These are phyloP conservation scores for Melampsora americana DNA, from an alignment of 1,284 basidiomycete species.

Conservation along the genomic window DNA sequence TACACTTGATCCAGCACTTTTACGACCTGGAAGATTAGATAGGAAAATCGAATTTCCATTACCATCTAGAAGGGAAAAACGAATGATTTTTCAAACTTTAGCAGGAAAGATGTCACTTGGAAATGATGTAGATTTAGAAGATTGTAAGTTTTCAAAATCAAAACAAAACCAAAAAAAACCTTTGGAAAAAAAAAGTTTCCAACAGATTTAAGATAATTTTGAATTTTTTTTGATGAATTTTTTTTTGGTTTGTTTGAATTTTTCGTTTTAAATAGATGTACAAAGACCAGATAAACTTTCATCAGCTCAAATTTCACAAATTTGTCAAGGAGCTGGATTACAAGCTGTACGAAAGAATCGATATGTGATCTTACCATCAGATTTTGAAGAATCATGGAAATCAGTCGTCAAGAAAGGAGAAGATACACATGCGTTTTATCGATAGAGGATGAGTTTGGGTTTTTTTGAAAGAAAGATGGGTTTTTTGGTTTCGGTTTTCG, in stretches of 20 bases:
- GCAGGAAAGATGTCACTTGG: slow-evolving; percentile 97
- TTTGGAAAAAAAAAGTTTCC: no score
- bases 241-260: slow-evolving; percentile 13
- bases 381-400: slow-evolving; percentile 99
- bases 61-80: slow-evolving; percentile 89
- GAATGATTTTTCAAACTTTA: slow-evolving; percentile 96
- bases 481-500: slow-evolving; percentile 35
- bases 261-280: slow-evolving; percentile 66
- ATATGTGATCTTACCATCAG: slow-evolving; percentile 91
- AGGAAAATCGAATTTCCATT: slow-evolving; percentile 96
- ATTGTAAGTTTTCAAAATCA: slow-evolving; percentile 65
- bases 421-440: slow-evolving; percentile 36
- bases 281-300: slow-evolving; percentile 93
- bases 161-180: not conserved
- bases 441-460: slow-evolving; percentile 19
- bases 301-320: slow-evolving; percentile 90
- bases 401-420: slow-evolving; percentile 37
- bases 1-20: slow-evolving; percentile 89
- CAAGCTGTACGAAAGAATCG: slow-evolving; percentile 98
- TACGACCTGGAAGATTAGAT: slow-evolving; percentile 91
- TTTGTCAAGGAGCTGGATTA: slow-evolving; percentile 94
- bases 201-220: no score
- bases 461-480: slow-evolving; percentile 43
- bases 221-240: slow-evolving; percentile 14
- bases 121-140: slow-evolving; percentile 96